Conservation (phyloP, 768 basidiomycete genomes). For the Clitopilus hobsonii region DNA sequence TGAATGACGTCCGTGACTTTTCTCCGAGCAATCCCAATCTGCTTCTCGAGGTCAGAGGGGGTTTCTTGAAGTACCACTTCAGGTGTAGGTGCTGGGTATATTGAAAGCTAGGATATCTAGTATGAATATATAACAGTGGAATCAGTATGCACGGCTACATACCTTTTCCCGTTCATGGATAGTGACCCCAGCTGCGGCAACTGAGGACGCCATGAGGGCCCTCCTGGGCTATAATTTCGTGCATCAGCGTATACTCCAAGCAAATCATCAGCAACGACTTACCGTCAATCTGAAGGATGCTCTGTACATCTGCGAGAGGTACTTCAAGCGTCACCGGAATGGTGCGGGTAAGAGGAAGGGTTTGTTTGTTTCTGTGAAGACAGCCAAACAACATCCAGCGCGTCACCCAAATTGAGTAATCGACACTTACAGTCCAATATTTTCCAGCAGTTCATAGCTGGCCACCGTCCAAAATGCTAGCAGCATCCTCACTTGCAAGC, state of each 20-base stretch:
- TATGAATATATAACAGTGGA: background rate
- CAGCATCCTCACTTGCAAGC: background rate
- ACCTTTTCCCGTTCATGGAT: constrained; percentile 31
- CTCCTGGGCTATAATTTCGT: constrained; percentile 25
- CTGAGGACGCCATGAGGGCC: constrained; percentile 26
- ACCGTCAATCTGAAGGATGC: constrained; percentile 1
- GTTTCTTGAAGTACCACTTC: constrained; percentile 72
- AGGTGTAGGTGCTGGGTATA: constrained; percentile 64
- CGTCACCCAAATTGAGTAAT: background rate
- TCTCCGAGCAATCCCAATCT: constrained; percentile 68
- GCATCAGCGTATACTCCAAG: background rate
- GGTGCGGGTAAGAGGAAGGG: background rate
- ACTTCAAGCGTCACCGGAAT: background rate
- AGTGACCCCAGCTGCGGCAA: constrained; percentile 25
- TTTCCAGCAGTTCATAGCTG: background rate
- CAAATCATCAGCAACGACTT: background rate
- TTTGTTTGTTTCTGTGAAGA: background rate
- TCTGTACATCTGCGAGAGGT: background rate
- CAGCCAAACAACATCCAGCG: background rate
- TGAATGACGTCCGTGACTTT: constrained; percentile 50
- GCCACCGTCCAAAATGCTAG: background rate
- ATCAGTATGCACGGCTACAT: background rate
- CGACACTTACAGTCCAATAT: background rate
- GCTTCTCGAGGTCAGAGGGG: constrained; percentile 69
- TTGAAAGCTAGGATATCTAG: constrained; percentile 62